These are phyloP conservation scores for Vanrija pseudolonga DNA, from an alignment of 1,284 basidiomycete species.

Conservation along the genomic window DNA sequence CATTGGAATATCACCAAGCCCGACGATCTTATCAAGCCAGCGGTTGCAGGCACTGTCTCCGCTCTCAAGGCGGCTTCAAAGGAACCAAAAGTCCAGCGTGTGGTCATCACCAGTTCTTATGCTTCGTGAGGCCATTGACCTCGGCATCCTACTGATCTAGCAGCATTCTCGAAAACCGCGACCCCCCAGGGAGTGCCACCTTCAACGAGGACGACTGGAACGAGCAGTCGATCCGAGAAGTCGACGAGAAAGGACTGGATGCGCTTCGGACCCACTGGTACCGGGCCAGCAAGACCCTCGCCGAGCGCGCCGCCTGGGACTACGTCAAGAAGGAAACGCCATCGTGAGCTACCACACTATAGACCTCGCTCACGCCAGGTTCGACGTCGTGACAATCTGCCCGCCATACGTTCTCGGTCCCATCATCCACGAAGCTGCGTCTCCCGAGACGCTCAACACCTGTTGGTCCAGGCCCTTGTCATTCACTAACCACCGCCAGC, in stretches of 20 bases:
- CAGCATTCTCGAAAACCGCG: conserved; percentile 24
- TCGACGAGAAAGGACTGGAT: conserved; percentile 27
- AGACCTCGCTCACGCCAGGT: conserved; percentile 9
- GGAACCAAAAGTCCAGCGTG: conserved; percentile 38
- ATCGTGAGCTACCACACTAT: not conserved
- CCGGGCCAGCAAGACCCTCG: conserved; percentile 42
- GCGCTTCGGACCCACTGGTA: conserved; percentile 35
- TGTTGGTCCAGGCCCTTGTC: conserved; percentile 5
- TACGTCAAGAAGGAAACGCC: conserved; percentile 36
- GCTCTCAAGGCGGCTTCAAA: conserved; percentile 36
- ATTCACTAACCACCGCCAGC: conserved; percentile 4
- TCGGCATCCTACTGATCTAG: not conserved
- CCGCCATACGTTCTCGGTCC: conserved; percentile 28
- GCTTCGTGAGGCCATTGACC: conserved; percentile 25
- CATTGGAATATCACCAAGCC: conserved; percentile 26
- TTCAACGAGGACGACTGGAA: conserved; percentile 33
- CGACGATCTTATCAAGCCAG: conserved; percentile 49
- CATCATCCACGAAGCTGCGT: conserved; percentile 22
- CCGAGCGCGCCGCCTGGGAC: conserved; percentile 43
- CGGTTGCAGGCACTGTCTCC: conserved; percentile 49
- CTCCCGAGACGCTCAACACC: conserved; percentile 22
- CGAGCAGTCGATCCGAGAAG: conserved; percentile 20
- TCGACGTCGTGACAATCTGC: conserved; percentile 25
- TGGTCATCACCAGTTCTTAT: conserved; percentile 51
- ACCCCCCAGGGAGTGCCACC: conserved; percentile 16